phyloP scores from a whole-genome alignment of 1,284 basidiomycete species.

The Fomitiporia mediterranea region DNA sequence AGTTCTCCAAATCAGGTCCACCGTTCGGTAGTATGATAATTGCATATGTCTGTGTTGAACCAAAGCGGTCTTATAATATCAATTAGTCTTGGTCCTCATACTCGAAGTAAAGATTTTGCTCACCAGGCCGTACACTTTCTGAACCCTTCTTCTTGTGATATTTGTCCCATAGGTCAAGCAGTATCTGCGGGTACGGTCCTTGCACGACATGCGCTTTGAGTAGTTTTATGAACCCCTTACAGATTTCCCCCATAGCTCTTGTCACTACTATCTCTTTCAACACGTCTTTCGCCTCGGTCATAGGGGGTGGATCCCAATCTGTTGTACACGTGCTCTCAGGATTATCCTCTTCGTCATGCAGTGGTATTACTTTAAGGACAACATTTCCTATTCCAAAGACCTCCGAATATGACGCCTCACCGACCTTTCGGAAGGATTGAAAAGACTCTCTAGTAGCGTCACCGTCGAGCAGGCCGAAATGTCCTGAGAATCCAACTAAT shows the following conservation, averaged over 20 bases:
- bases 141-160: conserved; percentile 70
- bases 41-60: conserved; percentile 74
- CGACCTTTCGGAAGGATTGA: conserved; percentile 71
- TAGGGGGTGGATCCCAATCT: conserved; percentile 53
- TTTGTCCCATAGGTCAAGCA: conserved; percentile 85
- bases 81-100: not conserved
- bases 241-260: conserved; percentile 66
- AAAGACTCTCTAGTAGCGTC: conserved; percentile 23
- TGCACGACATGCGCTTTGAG: conserved; percentile 78
- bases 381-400: conserved; percentile 88
- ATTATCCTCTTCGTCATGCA: conserved; percentile 46
- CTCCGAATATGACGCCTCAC: conserved; percentile 95
- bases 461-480: conserved; percentile 33
- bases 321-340: conserved; percentile 17
- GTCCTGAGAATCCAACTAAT: conserved; percentile 33
- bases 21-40: conserved; percentile 88
- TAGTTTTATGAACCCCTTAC: conserved; percentile 74
- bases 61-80: conserved; percentile 51
- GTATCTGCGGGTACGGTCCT: conserved; percentile 74
- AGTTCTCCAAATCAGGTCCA: conserved; percentile 85
- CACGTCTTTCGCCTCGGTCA: conserved; percentile 72
- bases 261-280: conserved; percentile 87
- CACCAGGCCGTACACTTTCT: conserved; percentile 85
- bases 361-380: conserved; percentile 84
- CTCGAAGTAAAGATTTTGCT: conserved; percentile 22